Percentiles rank a stretch among this genome's conserved stretches.
Conservation (phyloP, 495 filamentous ascomycete genomes). For the Neurospora sp. region DNA sequence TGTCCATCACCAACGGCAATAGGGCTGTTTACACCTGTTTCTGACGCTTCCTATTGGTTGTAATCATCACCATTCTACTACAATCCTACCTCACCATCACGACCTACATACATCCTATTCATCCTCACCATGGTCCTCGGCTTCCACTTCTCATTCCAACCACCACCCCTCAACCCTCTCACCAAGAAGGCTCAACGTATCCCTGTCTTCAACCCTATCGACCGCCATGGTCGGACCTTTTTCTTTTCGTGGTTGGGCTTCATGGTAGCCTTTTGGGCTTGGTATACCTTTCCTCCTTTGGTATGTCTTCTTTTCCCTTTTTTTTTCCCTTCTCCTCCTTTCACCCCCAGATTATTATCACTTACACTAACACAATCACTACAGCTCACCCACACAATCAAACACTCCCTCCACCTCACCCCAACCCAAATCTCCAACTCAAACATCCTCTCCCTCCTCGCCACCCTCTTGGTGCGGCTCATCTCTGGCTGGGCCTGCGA, state of each 20-base stretch:
- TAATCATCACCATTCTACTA: not conserved
- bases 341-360: not conserved
- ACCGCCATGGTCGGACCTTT: conserved; percentile 80
- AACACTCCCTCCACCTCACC: conserved; percentile 62
- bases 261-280: conserved; percentile 91
- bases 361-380: conserved; percentile 5
- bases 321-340: not conserved
- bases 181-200: conserved; percentile 74
- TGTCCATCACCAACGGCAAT: not conserved
- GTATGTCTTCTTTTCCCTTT: conserved; percentile 32
- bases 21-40: not conserved
- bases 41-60: not conserved
- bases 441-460: conserved; percentile 77
- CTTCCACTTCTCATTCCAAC: conserved; percentile 37
- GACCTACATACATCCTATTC: not conserved
- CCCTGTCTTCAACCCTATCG: conserved; percentile 68
- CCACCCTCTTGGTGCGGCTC: conserved; percentile 77
- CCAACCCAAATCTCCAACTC: conserved; percentile 74
- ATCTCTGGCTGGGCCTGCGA: conserved; percentile 78
- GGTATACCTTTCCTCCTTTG: conserved; percentile 78
- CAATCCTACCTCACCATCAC: not conserved
- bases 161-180: conserved; percentile 59
- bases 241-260: conserved; percentile 95
- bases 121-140: conserved; percentile 32
- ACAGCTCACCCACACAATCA: conserved; percentile 66